Evolutionary conservation across 306 rosid species (phyloP), one percentile per base, ranked within the genome.

Genomic region (Abrus precatorius): DNA sequence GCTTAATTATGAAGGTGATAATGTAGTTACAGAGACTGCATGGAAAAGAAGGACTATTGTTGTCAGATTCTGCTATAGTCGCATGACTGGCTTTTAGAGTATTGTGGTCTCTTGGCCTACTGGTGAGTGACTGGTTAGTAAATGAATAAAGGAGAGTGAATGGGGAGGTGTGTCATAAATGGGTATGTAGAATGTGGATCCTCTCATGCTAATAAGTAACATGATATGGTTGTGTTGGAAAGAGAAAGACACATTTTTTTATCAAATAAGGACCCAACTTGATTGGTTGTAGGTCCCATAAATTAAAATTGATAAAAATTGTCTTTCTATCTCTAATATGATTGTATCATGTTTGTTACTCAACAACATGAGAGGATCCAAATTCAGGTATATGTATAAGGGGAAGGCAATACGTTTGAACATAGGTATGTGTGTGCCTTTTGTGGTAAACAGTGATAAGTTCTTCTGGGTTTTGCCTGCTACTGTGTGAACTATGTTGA

Each of bases 11-110:
- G 14, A 66, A 27, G 72, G 3, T 20, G 36, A 27, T 8, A 41
- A 9, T 27, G 9, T 44, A 29, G 49, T 36, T 43, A 44, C 28
- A 9, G 71, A 71, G 61, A 48, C 77, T 40, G 30, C 63, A 56
- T 50, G 27, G 27, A 34, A 47, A 57, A 70, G 52, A 68, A 53
- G 54, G 62, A 49, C 49, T 54, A 7, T 54, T 76, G 63, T 48
- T 76, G 29, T 36, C 55, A 10, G 41, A 20, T 57, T 59, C 29
- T 74, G 75, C 13, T 6, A 61, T 63, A 38, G 29, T 13, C 11
- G n/a, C 29, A 14, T 14, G 5, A 6, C 32, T 10, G 4, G 60
- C 56, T 3, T 32, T 41, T 66, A 54, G 12, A 14, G 52, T 66
- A 40, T n/a, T 48, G 59, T 69, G 60, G 12, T n/a, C 13, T 69